Conservation (phyloP, 1,139 yeast species). For the Saccharomyces hybrid region DNA sequence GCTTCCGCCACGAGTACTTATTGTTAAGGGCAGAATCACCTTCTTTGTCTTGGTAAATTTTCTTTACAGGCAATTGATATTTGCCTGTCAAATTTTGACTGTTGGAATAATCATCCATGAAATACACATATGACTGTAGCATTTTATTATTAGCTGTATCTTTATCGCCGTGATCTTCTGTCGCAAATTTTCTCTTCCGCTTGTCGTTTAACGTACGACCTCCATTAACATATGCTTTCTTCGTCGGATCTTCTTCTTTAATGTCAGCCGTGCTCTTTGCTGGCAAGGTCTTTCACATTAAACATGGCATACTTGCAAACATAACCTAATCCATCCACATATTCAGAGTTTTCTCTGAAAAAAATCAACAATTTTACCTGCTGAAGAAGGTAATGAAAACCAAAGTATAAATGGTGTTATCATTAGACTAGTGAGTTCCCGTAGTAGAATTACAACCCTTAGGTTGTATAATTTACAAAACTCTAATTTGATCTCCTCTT, state of each 20-base stretch:
- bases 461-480: slow-evolving; percentile 73
- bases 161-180: slow-evolving; percentile 34
- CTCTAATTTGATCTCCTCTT: slow-evolving; percentile 73
- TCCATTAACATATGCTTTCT: slow-evolving; percentile 8
- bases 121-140: slow-evolving; percentile 84
- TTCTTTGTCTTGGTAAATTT: slow-evolving; percentile 1
- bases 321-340: slow-evolving; percentile 90
- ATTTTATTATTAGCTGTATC: slow-evolving; percentile 72
- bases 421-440: slow-evolving; percentile 74
- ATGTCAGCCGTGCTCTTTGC: neutral
- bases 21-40: slow-evolving; percentile 11
- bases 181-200: neutral
- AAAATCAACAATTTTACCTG: slow-evolving; percentile 78
- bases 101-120: slow-evolving; percentile 72
- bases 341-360: slow-evolving; percentile 81
- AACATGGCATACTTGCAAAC: slow-evolving; percentile 94
- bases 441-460: slow-evolving; percentile 59
- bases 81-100: slow-evolving; percentile 33
- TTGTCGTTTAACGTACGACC: slow-evolving; percentile 6
- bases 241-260: slow-evolving; percentile 48
- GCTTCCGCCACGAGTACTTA: slow-evolving; percentile 31
- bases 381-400: slow-evolving; percentile 65
- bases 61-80: slow-evolving; percentile 26
- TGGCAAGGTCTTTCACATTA: slow-evolving; percentile 31
- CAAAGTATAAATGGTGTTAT: slow-evolving; percentile 83